phyloP scores from a whole-genome alignment of 257 asterid species.

The Jasminum sambac region DNA sequence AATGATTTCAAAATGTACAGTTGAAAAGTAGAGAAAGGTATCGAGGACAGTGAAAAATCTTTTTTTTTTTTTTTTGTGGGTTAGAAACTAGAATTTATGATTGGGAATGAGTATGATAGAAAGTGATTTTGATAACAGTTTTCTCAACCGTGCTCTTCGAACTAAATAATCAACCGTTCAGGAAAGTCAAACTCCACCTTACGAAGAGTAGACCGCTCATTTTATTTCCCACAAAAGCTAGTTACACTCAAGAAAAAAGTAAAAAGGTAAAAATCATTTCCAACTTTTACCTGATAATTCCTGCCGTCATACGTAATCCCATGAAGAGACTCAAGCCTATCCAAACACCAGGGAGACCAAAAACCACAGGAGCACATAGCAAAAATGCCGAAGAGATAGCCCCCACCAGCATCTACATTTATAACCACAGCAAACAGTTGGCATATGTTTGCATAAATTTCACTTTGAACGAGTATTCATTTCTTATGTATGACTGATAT shows the following conservation, averaged over 20 bases:
- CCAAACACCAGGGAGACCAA: conserved; percentile 95
- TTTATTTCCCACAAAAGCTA: background rate
- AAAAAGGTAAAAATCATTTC: background rate
- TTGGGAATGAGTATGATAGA: too few species aligned
- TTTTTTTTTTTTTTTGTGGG: too few species aligned
- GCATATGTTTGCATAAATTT: too few species aligned
- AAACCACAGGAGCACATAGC: conserved; percentile 58
- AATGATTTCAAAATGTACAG: background rate
- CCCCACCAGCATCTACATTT: conserved; percentile 74
- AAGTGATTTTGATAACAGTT: too few species aligned
- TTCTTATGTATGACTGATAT: too few species aligned
- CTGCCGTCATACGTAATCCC: conserved; percentile 79
- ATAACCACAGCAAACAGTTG: conserved; percentile 4
- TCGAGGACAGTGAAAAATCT: too few species aligned
- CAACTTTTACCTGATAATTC: conserved; percentile 67
- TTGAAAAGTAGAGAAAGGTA: too few species aligned
- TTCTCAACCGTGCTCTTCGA: too few species aligned
- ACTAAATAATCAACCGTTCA: background rate
- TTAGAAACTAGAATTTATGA: too few species aligned
- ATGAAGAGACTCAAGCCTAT: conserved; percentile 79
- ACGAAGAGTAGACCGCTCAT: background rate
- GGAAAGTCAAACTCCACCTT: background rate
- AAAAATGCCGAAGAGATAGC: conserved; percentile 69
- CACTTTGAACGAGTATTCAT: too few species aligned
- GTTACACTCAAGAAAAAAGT: conserved; percentile 5